Conservation (phyloP, 371 early-diverging fungal species). For the Mucor mucedo region DNA sequence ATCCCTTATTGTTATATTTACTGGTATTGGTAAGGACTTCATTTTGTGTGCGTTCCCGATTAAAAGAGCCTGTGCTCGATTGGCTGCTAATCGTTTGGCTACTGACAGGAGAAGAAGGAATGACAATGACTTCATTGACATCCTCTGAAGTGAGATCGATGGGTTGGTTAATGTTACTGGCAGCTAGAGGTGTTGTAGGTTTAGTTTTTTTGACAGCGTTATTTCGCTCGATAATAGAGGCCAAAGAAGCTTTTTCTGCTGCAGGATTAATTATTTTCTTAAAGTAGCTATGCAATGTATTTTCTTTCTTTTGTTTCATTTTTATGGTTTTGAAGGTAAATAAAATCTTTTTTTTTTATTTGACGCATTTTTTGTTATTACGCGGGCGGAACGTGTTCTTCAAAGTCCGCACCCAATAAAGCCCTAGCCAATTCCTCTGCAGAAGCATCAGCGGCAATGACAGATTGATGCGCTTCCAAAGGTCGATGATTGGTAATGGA, state of each 20-base stretch:
- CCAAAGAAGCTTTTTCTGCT: slow-evolving; percentile 12
- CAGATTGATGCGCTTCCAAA: slow-evolving; percentile 17
- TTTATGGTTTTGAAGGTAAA: background rate
- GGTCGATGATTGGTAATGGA: background rate
- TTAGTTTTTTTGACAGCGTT: background rate
- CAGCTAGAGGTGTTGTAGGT: background rate
- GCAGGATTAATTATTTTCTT: slow-evolving; percentile 9
- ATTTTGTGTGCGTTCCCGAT: background rate
- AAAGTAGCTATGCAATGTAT: slow-evolving; percentile 28
- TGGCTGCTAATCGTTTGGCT: slow-evolving; percentile 2
- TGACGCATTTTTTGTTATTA: background rate
- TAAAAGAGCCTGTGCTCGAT: background rate
- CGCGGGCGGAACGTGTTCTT: background rate
- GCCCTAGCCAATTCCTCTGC: background rate
- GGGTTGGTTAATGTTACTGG: background rate
- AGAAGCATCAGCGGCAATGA: slow-evolving; percentile 12
- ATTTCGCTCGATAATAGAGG: slow-evolving; percentile 11
- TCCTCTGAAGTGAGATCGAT: slow-evolving; percentile 16
- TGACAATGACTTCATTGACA: slow-evolving; percentile 9
- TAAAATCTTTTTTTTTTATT: background rate
- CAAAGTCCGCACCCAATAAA: background rate
- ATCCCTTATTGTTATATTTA: slow-evolving; percentile 23
- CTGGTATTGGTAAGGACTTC: slow-evolving; percentile 20
- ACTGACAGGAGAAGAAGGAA: slow-evolving; percentile 3
- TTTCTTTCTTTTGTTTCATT: slow-evolving; percentile 17